phyloP scores from a whole-genome alignment of 257 asterid genomes.

The Ajuga chamaepitys region DNA sequence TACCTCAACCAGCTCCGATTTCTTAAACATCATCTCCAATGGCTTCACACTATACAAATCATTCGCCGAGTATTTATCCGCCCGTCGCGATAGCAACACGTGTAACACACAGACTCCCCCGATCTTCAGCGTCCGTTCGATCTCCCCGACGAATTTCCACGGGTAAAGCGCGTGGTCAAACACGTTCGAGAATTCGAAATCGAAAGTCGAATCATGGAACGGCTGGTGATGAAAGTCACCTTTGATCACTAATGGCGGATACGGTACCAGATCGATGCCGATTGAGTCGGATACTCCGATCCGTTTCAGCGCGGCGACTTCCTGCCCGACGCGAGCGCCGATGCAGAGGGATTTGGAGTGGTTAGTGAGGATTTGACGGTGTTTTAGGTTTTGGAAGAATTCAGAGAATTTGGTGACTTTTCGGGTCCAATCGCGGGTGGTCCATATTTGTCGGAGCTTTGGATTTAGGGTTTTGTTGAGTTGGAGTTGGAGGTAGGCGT shows the following conservation, averaged over 20 bases:
- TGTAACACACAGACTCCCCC: slow-evolving; percentile 84
- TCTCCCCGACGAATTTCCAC: slow-evolving; percentile 64
- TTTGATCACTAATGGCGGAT: slow-evolving; percentile 76
- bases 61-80: slow-evolving; percentile 89
- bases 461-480: slow-evolving; percentile 92
- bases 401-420: slow-evolving; percentile 59
- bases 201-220: slow-evolving; percentile 51
- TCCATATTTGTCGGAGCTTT: slow-evolving; percentile 72
- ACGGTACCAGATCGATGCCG: slow-evolving; percentile 86
- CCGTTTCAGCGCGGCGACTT: slow-evolving; percentile 70
- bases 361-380: slow-evolving; percentile 27
- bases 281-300: slow-evolving; percentile 63
- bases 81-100: slow-evolving; percentile 53
- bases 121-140: slow-evolving; percentile 65
- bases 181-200: slow-evolving; percentile 87
- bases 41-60: slow-evolving; percentile 76
- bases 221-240: slow-evolving; percentile 94
- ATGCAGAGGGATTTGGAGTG: slow-evolving; percentile 58
- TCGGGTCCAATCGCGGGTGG: slow-evolving; percentile 87
- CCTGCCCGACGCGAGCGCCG: slow-evolving; percentile 96
- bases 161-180: slow-evolving; percentile 96
- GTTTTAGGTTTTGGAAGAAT: slow-evolving; percentile 48
- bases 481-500: slow-evolving; percentile 67
- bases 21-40: slow-evolving; percentile 59
- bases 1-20: slow-evolving; percentile 51